Percentiles rank a stretch among this genome's conserved stretches.
phyloP scores from a whole-genome alignment of 2,329 filamentous ascomycete genomes.

The Didymella glomerata region DNA sequence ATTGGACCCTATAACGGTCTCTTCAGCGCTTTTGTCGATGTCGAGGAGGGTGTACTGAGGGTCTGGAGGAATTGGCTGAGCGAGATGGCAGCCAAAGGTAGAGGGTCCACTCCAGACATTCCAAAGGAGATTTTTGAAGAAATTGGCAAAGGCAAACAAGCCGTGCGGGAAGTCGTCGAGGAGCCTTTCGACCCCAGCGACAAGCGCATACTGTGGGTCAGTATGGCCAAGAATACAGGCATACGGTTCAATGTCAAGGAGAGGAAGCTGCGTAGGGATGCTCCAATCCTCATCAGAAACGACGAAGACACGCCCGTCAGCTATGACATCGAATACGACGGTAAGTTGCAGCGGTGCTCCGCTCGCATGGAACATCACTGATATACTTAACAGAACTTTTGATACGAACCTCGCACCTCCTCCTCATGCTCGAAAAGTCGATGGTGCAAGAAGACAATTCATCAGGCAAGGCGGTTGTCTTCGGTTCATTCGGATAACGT shows the following conservation, averaged over 20 bases:
- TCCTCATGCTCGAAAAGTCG: conserved; percentile 68
- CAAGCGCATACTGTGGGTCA: conserved; percentile 71
- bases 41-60: conserved; percentile 73
- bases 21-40: conserved; percentile 70
- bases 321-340: conserved; percentile 76
- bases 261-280: conserved; percentile 55
- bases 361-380: neutral
- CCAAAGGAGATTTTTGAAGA: conserved; percentile 35
- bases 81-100: conserved; percentile 46
- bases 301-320: conserved; percentile 73
- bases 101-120: conserved; percentile 22
- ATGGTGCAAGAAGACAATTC: conserved; percentile 66
- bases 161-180: conserved; percentile 23
- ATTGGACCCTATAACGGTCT: conserved; percentile 67
- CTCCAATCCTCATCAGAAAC: conserved; percentile 64
- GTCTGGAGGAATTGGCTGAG: conserved; percentile 78
- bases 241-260: conserved; percentile 71
- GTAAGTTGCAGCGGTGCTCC: conserved; percentile 55
- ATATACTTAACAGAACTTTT: conserved; percentile 36
- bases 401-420: conserved; percentile 44
- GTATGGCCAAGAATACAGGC: conserved; percentile 69
- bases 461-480: conserved; percentile 72
- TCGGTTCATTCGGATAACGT: conserved; percentile 59
- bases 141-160: conserved; percentile 35
- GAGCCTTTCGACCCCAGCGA: conserved; percentile 26